Percentiles rank a stretch among this genome's conserved stretches.
Conservation (phyloP, 2,329 filamentous ascomycete species). For the Dothistroma septosporum region DNA sequence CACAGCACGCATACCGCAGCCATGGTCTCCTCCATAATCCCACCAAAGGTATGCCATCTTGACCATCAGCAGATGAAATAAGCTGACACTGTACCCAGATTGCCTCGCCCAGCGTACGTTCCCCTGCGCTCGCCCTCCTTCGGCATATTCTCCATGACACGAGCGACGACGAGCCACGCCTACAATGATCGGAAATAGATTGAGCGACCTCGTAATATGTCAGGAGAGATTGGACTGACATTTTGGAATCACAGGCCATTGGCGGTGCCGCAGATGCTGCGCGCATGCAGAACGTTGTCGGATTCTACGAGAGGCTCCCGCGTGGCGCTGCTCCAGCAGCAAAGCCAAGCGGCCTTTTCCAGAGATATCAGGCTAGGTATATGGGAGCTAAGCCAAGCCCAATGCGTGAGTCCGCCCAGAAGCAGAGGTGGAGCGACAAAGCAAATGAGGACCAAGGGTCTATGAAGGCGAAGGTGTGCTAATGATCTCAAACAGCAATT, state of each 20-base stretch:
- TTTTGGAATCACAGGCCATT: slow-evolving; percentile 64
- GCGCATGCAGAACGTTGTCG: slow-evolving; percentile 96
- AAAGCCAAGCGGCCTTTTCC: slow-evolving; percentile 76
- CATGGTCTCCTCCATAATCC: slow-evolving; percentile 82
- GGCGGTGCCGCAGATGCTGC: slow-evolving; percentile 91
- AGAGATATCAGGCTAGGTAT: slow-evolving; percentile 80
- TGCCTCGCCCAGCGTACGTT: slow-evolving; percentile 76
- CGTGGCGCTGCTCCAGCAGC: slow-evolving; percentile 81
- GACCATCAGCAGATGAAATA: slow-evolving; percentile 7
- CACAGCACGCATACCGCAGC: slow-evolving; percentile 24
- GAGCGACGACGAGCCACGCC: background rate
- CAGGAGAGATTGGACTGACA: slow-evolving; percentile 17
- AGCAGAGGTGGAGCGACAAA: background rate
- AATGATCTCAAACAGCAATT: slow-evolving; percentile 61
- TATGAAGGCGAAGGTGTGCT: slow-evolving; percentile 7
- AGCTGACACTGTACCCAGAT: slow-evolving; percentile 53
- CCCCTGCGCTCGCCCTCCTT: slow-evolving; percentile 3
- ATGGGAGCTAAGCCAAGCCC: slow-evolving; percentile 90
- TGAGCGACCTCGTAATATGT: background rate
- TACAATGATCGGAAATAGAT: background rate
- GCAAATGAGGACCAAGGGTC: background rate
- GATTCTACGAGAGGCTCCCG: slow-evolving; percentile 98
- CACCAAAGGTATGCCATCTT: slow-evolving; percentile 77
- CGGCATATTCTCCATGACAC: background rate
- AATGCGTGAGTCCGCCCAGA: slow-evolving; percentile 65